Conservation (phyloP, 2,329 filamentous ascomycete species). For the Neonectria neomacrospora region DNA sequence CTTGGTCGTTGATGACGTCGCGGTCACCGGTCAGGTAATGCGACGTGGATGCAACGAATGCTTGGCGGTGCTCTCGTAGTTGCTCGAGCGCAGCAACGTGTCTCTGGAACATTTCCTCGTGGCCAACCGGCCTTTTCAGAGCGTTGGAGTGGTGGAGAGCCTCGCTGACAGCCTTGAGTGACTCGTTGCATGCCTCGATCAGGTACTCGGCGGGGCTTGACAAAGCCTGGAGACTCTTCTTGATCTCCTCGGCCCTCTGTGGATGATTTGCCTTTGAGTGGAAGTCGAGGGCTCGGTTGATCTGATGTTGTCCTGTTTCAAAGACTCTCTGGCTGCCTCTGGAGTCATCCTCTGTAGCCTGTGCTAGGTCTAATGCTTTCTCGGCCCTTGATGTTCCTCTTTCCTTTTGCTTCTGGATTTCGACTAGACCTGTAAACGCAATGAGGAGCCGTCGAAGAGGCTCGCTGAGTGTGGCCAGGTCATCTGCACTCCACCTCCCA, state of each 20-base stretch:
- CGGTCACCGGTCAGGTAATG: conserved; percentile 5
- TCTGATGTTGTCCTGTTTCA: conserved; percentile 19
- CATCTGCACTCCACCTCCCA: conserved; percentile 16
- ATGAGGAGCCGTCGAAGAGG: conserved; percentile 16
- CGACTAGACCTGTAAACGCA: conserved; percentile 13
- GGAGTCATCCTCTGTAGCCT: conserved; percentile 5
- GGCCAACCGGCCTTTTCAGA: background rate
- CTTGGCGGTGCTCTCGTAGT: conserved; percentile 4
- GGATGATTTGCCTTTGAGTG: conserved; percentile 8
- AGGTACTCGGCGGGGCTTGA: conserved; percentile 7
- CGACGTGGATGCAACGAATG: conserved; percentile 10
- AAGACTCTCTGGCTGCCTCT: background rate
- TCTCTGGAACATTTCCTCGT: conserved; percentile 13
- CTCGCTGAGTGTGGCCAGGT: background rate
- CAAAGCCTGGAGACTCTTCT: conserved; percentile 16
- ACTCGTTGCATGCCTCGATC: conserved; percentile 16
- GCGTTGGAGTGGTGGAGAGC: conserved; percentile 4
- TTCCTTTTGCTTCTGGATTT: conserved; percentile 19
- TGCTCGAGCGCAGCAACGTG: conserved; percentile 5
- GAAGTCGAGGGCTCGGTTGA: conserved; percentile 17
- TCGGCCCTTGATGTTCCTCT: conserved; percentile 3
- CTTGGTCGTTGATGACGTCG: conserved; percentile 13
- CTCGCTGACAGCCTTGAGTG: conserved; percentile 11
- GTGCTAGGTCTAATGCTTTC: conserved; percentile 6
- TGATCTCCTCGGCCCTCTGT: background rate